Evolutionary conservation across 768 basidiomycete species (phyloP).

Genomic region (Termitomyces sp.): DNA sequence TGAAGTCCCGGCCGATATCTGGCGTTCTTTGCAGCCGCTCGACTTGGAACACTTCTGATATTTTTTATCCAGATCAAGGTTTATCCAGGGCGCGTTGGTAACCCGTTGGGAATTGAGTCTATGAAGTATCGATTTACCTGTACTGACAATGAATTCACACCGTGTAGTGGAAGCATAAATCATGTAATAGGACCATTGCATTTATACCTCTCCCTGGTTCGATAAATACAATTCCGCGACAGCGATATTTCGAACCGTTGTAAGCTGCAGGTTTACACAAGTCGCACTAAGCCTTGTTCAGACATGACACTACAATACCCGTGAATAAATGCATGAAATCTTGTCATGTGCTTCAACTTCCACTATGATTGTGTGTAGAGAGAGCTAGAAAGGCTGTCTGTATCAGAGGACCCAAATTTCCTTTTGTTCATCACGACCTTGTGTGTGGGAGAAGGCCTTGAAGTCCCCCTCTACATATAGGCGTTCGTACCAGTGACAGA

Average conservation of each 20-base stretch:
- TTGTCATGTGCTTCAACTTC: not conserved
- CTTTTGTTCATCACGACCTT: not conserved
- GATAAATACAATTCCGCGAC: no score
- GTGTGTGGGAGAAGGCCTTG: not conserved
- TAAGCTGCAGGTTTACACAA: no score
- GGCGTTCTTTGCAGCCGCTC: not conserved
- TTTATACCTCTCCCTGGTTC: no score
- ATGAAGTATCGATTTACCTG: no score
- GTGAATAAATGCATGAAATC: not conserved
- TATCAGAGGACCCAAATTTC: no score
- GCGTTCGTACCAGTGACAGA: no score
- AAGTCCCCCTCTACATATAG: not conserved
- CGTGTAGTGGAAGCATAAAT: no score
- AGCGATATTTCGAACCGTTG: no score
- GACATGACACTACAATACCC: no score
- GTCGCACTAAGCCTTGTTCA: no score
- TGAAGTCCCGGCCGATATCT: not conserved
- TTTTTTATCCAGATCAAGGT: not conserved
- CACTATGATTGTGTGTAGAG: not conserved
- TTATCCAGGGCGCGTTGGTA: not conserved
- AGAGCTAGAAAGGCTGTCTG: not conserved
- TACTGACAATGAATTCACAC: no score
- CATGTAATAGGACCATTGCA: no score
- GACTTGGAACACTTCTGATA: not conserved
- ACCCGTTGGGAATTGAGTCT: not conserved